Base-by-base conservation (phyloP, 2,329 filamentous ascomycete species). In the Curvularia verruculosa region DNA sequence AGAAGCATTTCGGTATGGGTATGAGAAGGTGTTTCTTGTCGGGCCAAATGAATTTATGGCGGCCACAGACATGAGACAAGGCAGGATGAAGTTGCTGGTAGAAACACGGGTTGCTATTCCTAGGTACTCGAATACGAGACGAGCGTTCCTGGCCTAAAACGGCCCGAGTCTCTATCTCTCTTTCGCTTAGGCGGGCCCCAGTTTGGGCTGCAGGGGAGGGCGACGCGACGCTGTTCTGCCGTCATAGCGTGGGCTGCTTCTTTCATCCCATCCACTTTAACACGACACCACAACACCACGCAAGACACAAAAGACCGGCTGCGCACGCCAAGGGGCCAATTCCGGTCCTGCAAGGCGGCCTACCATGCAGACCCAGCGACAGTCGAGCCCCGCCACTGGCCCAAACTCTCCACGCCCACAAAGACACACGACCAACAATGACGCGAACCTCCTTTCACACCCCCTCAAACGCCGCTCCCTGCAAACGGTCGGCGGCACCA, bases 401-500 rank as follows among this genome's bases (percentile, higher is more conserved):
- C 49, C 49, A 34, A 45, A 36, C 49, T 64, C 50, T 18, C 59
- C 63, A 18, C 51, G 61, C 49, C 46, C 49, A 37, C 55, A 61
- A 49, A 66, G 59, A 56, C 67, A 71, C 10, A 39, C 49, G 71
- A 74, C 67, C 75, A 76, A 73, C 69, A 74, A 69, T 58, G 69
- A 75, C 63, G 63, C 68, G 60, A 68, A 59, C 51, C 68, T 67
- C 52, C 70, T 75, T 54, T 63, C 71, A 45, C 68, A 71, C 49
- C 66, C 73, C 26, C 63, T 72, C 52, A 74, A 75, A 41, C 73
- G 74, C 49, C 73, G 77, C 52, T 77, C 76, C 21, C 70, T 79
- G 47, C 66, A 73, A 60, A 67, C 71, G 28, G 63, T 70, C 45
- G 5, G n/a, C 24, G 10, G 15, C 24, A 45, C 7, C 26, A 31